Evolutionary conservation across 2,329 filamentous ascomycete genomes (phyloP), one percentile per base, ranked within the genome.

Genomic region (Penicillium sp.): DNA sequence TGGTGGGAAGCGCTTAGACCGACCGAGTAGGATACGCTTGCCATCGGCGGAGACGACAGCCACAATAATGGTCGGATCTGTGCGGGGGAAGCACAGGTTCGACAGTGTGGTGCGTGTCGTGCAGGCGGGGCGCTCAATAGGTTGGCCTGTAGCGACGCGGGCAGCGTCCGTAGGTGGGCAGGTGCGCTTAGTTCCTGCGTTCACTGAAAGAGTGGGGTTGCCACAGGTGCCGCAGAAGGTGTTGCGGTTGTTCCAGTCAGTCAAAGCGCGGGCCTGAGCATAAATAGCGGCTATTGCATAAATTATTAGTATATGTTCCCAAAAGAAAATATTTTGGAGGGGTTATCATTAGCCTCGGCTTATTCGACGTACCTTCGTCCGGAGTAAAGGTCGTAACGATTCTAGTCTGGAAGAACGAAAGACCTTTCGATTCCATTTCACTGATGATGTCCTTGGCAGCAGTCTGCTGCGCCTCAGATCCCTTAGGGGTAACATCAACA

Each of bases 231-330:
- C 92, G 74, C 95, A 99, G 81, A 91, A 99, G 29, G 89, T 90
- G 76, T 96, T 96, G 51, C 93, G 89, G 26, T 82, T 82, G 77
- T 99, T 98, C 95, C 95, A 99, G 78, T 98, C 95, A 35, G 96
- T 81, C 26, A 97, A 82, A 46, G 92, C 90, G 54, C 93, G 87
- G 8, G 92, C 90, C 75, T 96, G 91, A 14, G 91, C 93, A 66
- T 92, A 96, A 46, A 96, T 90, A 49, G 93, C 91, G 57, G 93
- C 95, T 95, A 31, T 60, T 49, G 42, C 44, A 21, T 22, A 39
- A 4, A 19, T 3, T 9, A 19, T 42, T 2, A 42, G 39, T 13
- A 21, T 21, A 19, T 21, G 10, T 3, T 37, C 37, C 9, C 10
- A 22, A 14, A 3, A 6, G 4, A 7, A 22, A 9, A 13, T 13